Conservation (phyloP, 192 early-diverging fungal genomes). For the Backusella macrospora region DNA sequence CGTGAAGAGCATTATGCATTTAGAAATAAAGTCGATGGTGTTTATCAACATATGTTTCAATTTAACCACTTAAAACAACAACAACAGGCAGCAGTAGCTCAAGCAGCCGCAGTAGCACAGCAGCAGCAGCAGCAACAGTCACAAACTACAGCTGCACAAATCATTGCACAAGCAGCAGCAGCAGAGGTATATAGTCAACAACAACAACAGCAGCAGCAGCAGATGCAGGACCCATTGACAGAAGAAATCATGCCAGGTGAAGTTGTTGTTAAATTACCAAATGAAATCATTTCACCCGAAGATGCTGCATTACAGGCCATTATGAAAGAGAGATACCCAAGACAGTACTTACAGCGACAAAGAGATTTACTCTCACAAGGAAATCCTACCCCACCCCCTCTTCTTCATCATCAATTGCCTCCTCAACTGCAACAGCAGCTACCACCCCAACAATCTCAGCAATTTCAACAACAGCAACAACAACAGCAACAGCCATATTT, state of each 20-base stretch:
- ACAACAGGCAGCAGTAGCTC: constrained; percentile 20
- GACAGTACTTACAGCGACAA: constrained; percentile 17
- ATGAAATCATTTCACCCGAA: background rate
- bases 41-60: constrained; percentile 20
- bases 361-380: background rate
- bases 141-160: background rate
- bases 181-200: background rate
- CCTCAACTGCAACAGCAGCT: constrained; percentile 7
- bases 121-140: background rate
- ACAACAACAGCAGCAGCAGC: background rate
- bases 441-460: background rate
- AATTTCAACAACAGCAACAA: constrained; percentile 15
- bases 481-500: constrained; percentile 16
- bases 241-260: constrained; percentile 5
- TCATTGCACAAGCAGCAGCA: background rate
- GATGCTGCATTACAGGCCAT: background rate
- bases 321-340: constrained; percentile 17
- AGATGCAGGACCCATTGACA: background rate
- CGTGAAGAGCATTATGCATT: constrained; percentile 60
- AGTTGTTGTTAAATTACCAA: background rate
- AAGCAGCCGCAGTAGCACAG: background rate
- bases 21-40: constrained; percentile 40
- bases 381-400: background rate
- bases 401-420: no score
- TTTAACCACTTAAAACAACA: constrained; percentile 8